Evolutionary conservation across 805 yeast species (phyloP), one percentile per base, ranked within the genome.

Genomic region (Zygoascus bituminiphila): DNA sequence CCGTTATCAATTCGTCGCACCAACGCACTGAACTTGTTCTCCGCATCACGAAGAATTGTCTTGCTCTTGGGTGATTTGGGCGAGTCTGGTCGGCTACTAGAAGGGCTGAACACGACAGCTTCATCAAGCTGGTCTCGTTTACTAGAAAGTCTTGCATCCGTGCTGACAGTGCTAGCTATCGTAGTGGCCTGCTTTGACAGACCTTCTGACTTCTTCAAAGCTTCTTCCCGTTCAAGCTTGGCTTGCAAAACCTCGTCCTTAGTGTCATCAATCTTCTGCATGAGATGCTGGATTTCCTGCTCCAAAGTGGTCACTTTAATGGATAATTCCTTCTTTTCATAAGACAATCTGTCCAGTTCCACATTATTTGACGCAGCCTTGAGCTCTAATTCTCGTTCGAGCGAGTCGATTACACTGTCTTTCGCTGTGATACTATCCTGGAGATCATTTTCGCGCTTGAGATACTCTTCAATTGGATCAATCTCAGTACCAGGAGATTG

Each of bases 391-490:
- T 51, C 57, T 1, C 49, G 45, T 20, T 58, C 40, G 5, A 51
- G 48, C 8, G 46, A 39, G 5, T 44, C 45, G 12, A 57, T 56
- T 2, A 49, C 43, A 7, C 49, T 14, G 24, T 64, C 68, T 23
- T 57, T 57, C 37, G 62, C 64, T 1, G 58, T 47, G 19, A 64
- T 42, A 36, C 51, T 58, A 44, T 62, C 68, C 47, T 63, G 64
- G 15, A 62, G 36, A 40, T 65, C 66, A 44, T 59, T 60, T 44
- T 64, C 67, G 1, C 63, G 57, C n/a, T 51, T 49, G 35, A 63
- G 40, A 36, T 51, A 58, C 9, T 44, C 48, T 4, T 48, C 48
- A 17, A 38, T 29, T 9, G 44, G 33, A 12, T 36, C 42, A n/a
- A 19, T 14, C 10, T 22, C 44, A 3, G 21, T 25, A 12, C 44